Evolutionary conservation across 257 asterid species (phyloP), one percentile per base, ranked within the genome.

Genomic region (Solanum piurae): DNA sequence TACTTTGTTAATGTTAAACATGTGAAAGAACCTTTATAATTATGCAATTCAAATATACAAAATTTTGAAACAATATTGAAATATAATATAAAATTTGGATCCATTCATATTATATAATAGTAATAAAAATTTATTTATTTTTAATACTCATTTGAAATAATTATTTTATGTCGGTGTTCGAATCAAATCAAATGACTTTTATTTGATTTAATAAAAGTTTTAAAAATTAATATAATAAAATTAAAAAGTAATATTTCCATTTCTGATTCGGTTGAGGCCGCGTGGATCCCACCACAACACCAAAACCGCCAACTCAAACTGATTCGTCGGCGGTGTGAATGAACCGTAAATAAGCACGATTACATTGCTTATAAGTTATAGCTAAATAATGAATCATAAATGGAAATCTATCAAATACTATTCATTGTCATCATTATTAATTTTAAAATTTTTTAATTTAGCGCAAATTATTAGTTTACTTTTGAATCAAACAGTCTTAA

Each of bases 281-380:
- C 52, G 83, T 75, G 80, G 46, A 73, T 33, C 80, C 80, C 44
- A 73, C 46, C 25, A 36, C 46, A 73, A 34, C 42, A 33, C 80
- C 80, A 73, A 71, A 12, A 23, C 77, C 21, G 37, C 74, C 31
- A 55, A 68, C 34, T 1, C 36, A 12, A 68, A 27, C 36, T 68
- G 74, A 68, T 68, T 68, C 31, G 69, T 62, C 14, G 31, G 73
- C 20, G 34, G 9, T 66, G 29, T 66, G 73, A 25, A 62, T n/a
- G 71, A 66, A 25, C 73, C 34, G 34, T 66, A 66, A 55, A 64
- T 25, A 58, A 58, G 5, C 27, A 21, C 2, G 12, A 21, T 58
- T 21, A 20, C 25, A 55, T 55, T 55, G 25, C 64, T 55, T 55
- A 20, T 55, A 55, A 55, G 64, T 20, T 55, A 55, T 55, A 55